Base-by-base conservation (phyloP, 1,284 basidiomycete species). In the Anthracocystis setariae region DNA sequence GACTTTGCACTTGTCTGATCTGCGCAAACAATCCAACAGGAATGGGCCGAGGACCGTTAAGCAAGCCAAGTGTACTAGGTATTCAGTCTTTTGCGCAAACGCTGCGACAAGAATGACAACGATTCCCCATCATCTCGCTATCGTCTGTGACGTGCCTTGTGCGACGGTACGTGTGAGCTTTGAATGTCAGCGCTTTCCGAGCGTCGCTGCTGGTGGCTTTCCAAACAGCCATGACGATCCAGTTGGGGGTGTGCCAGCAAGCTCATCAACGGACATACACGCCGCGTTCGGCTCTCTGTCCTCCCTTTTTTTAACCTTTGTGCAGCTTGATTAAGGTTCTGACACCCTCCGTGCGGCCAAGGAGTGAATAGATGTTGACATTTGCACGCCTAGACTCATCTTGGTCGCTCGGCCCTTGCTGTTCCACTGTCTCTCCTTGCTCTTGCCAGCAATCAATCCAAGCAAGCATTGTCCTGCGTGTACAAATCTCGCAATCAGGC, bases 31-130 rank as follows among this genome's bases (percentile, higher is more conserved):
- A 9, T 39, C 18, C 18, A 15, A 46, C 63, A 80, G 73, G 79
- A 81, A 76, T 81, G 79, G 79, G 79, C 79, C 50, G 79, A 81
- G 59, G 79, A 81, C 59, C 79, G 79, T 46, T 81, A 38, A 74
- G 39, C 49, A 15, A 33, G 18, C 9, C 38, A 33, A 17, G 17
- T 21, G 18, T 29, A 29, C 15, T 32, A 39, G 27, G 32, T 20
- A 17, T 29, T 42, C n/a, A 8, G 20, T 54, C 29, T 54, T 35
- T 50, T 49, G 44, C 47, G 21, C 20, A 20, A 43, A 17, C 21
- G 32, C 21, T 17, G 10, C 23, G 44, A 44, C 42, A 51, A 52
- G 21, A 44, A 43, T 15, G 24, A 42, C 3, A n/a, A 15, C 25
- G 37, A 40, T 54, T 23, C 25, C 27, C 29, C 7, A 25, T 2